These are phyloP conservation scores for Annulohypoxylon bovei DNA, from an alignment of 495 filamentous ascomycete species.

Conservation along the genomic window DNA sequence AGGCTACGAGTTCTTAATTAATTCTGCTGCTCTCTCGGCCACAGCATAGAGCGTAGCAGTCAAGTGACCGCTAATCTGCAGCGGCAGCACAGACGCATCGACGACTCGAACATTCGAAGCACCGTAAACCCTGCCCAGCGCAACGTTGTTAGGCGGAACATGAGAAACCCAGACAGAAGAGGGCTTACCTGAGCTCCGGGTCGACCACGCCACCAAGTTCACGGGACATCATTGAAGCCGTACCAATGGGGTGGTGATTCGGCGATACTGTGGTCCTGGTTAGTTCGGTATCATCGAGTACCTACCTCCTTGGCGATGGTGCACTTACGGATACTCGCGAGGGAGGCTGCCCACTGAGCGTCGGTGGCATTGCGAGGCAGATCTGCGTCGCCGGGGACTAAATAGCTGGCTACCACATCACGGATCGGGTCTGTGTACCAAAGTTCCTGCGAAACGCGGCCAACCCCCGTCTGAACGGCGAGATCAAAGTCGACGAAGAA, in stretches of 20 bases:
- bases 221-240: conserved; percentile 55
- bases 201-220: conserved; percentile 60
- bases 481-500: conserved; percentile 50
- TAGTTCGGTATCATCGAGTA: background rate
- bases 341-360: conserved; percentile 43
- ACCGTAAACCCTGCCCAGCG: too few species aligned
- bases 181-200: conserved; percentile 56
- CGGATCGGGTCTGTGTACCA: conserved; percentile 44
- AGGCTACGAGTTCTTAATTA: conserved; percentile 58
- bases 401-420: conserved; percentile 14
- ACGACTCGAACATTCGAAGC: conserved; percentile 60
- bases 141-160: too few species aligned
- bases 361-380: conserved; percentile 45
- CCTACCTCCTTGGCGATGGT: background rate
- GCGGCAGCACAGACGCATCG: conserved; percentile 62
- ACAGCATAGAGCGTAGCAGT: conserved; percentile 62
- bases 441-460: conserved; percentile 36
- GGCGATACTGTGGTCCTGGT: conserved; percentile 22
- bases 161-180: too few species aligned
- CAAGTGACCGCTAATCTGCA: conserved; percentile 59
- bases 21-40: conserved; percentile 63
- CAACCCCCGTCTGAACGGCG: conserved; percentile 40
- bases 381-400: conserved; percentile 24
- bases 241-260: conserved; percentile 49
- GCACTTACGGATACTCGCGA: conserved; percentile 31